Evolutionary conservation across 257 asterid genomes (phyloP).

Genomic region (Fraxinus cuspidata): DNA sequence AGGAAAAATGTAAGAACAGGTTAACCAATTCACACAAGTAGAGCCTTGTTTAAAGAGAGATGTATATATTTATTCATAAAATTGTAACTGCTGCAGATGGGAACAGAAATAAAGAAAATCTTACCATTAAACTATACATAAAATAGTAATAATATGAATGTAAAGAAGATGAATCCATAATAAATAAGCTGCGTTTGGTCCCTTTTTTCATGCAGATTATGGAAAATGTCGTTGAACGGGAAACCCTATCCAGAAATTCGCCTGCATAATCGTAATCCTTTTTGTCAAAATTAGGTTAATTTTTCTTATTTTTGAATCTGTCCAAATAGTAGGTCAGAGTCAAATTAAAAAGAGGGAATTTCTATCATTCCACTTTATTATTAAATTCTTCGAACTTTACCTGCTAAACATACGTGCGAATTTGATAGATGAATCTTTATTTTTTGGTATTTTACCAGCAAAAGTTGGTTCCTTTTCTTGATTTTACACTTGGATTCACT

Average conservation of each 20-base stretch:
- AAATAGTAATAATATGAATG: no score
- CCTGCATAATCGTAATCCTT: slow-evolving; percentile 36
- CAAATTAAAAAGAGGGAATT: slow-evolving; percentile 35
- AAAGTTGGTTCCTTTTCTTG: background rate
- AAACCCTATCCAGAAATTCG: slow-evolving; percentile 56
- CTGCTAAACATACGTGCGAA: slow-evolving; percentile 12
- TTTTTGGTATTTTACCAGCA: background rate
- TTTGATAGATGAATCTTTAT: background rate
- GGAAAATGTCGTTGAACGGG: slow-evolving; percentile 74
- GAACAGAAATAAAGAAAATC: background rate
- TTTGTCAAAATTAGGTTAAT: background rate
- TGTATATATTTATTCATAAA: background rate
- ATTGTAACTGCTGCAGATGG: background rate
- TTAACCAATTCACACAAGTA: slow-evolving; percentile 43
- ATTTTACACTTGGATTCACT: no score
- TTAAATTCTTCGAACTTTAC: slow-evolving; percentile 4
- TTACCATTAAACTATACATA: background rate
- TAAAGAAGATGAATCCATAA: background rate
- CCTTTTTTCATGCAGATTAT: slow-evolving; percentile 19
- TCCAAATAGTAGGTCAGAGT: slow-evolving; percentile 25
- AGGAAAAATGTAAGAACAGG: slow-evolving; percentile 16
- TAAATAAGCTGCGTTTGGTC: slow-evolving; percentile 21
- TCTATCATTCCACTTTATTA: slow-evolving; percentile 23
- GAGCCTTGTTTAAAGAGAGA: slow-evolving; percentile 32
- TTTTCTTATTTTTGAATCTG: slow-evolving; percentile 13